Base-by-base conservation (phyloP, 1,284 basidiomycete genomes). In the Ganoderma resinaceum region DNA sequence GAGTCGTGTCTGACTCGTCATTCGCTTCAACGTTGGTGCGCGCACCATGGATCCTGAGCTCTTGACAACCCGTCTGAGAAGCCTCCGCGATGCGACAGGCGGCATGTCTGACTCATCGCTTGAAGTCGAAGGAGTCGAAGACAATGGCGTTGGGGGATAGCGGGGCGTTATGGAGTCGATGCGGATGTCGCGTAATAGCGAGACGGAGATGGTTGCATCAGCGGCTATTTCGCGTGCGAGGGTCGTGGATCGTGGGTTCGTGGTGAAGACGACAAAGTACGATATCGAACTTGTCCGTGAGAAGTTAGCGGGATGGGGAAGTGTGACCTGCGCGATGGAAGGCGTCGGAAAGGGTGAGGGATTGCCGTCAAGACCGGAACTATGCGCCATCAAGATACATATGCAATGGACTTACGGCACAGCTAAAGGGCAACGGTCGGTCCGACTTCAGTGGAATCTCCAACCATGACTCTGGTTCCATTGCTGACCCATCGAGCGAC, bases 221-320 rank as follows among this genome's bases (percentile, higher is more conserved):
- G 87, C 76, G 11, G 90, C 87, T 42, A 92, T 89, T 74, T 92
- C 90, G 63, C 83, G 84, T 8, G 88, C 84, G 49, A 91, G 79
- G 20, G 78, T 73, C 0, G 81, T 76, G 20, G 86, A 89, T 46
- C 86, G 83, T 20, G 87, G 86, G 8, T 79, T 85, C 26, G 91
- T 91, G 16, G 86, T 86, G 77, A 91, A 92, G 33, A 92, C 87
- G 57, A 91, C 89, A 74, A 88, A 92, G 75, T 88, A 92, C 31
- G 90, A 86, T 65, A 92, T 85, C 33, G 84, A 84, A 16, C 83
- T 84, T 38, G 82, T 77, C 14, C 90, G 88, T 70, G 86, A 82
- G 79, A 91, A 91, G 8, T 83, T 84, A 12, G 86, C 81, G 12
- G 86, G 82, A 43, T 83, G 85, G 20, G 91, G 91, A 29, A 92